Base-by-base conservation (phyloP, 139 green algal species). In the Coelastrella sp. region DNA sequence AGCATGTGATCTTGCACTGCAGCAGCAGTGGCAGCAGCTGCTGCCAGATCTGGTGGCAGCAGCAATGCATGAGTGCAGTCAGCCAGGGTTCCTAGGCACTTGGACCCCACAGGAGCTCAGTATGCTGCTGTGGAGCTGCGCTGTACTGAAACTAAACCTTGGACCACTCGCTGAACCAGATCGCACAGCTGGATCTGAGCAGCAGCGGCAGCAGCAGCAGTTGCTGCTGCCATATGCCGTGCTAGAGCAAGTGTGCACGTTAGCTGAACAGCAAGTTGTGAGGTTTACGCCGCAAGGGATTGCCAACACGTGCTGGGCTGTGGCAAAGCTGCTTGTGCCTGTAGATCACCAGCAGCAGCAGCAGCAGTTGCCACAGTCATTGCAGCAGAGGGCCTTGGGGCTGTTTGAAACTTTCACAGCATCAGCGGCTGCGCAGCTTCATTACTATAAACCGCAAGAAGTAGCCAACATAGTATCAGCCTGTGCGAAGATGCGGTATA, bases 41-140 rank as follows among this genome's bases (percentile, higher is more conserved):
- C 11, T 91, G 87, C 64, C 65, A 4, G 75, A 5, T 66, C 57
- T 91, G 65, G 54, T 91, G 87, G 13, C 23, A n/a, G 87, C 78
- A 11, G 87, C 79, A 0, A 86, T 87, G 87, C 47, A 60, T 60
- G 79, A 91, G 56, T 20, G 85, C 4, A 10, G 6, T n/a, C 64
- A 78, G 65, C 78, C 87, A 19, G 65, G 87, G 5, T 91, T 91
- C 77, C 47, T 91, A 17, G 87, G 19, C 11, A 91, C 87, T 0
- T 91, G 66, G 65, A 81, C 87, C 7, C 77, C 87, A n/a, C 77
- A 86, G 78, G 87, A 91, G 79, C 66, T 87, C 5, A 87, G 77
- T 65, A 86, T 87, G 87, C 87, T 91, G 78, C 87, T 91, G 19
- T 91, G 87, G 87, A 87, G 87, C 65, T 80, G 66, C n/a, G 87